Conservation (phyloP, 176 grass and related monocot genomes). For the Avena atlantica region DNA sequence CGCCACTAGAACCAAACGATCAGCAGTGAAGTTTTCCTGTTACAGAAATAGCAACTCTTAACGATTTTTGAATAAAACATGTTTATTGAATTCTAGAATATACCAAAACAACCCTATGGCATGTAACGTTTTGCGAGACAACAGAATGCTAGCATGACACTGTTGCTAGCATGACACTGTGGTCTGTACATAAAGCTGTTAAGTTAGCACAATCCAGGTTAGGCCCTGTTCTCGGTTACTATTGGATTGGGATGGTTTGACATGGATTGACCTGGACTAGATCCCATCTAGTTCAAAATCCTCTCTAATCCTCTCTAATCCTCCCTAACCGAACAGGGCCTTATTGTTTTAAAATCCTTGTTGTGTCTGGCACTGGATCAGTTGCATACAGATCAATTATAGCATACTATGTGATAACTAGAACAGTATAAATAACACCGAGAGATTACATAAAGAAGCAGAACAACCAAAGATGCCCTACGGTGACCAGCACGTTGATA, state of each 20-base stretch:
- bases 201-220: not conserved
- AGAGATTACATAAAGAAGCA: not conserved
- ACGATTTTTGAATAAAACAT: slow-evolving; percentile 4
- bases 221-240: not conserved
- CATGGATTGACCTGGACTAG: too few relatives aligned
- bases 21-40: slow-evolving; percentile 90
- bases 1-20: slow-evolving; percentile 81
- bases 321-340: too few relatives aligned
- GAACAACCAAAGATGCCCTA: not conserved
- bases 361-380: not conserved
- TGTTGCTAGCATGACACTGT: not conserved
- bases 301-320: too few relatives aligned
- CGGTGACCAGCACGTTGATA: not conserved
- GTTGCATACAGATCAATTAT: not conserved
- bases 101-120: not conserved
- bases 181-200: not conserved
- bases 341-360: not conserved
- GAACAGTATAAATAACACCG: not conserved
- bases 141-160: slow-evolving; percentile 19
- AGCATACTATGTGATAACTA: not conserved
- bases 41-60: slow-evolving; percentile 23
- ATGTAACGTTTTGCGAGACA: not conserved
- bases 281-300: too few relatives aligned
- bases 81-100: not conserved
- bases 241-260: too few relatives aligned